Conservation (phyloP, 495 filamentous ascomycete species). For the Xanthoparmelia taractica region DNA sequence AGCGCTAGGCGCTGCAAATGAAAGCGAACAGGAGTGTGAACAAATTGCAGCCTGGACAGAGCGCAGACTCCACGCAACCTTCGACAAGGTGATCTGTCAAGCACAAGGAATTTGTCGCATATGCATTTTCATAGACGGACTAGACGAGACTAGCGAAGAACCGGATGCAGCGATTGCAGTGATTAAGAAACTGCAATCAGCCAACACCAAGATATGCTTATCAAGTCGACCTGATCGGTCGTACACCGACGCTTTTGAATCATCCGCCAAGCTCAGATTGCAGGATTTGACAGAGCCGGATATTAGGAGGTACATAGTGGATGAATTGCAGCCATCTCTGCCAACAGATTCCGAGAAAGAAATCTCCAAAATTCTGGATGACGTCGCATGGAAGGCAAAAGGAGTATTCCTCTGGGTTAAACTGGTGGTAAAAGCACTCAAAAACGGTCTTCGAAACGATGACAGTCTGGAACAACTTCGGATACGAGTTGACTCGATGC, state of each 20-base stretch:
- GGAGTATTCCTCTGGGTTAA: conserved; percentile 12
- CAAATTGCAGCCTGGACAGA: not conserved
- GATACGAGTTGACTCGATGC: not conserved
- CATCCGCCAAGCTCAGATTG: not conserved
- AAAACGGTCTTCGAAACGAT: not conserved
- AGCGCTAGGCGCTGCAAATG: not conserved
- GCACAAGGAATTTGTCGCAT: not conserved
- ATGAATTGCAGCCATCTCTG: no score
- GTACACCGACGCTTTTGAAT: not conserved
- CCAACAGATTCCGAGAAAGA: no score
- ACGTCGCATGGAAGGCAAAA: not conserved
- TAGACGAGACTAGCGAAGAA: not conserved
- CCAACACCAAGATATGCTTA: not conserved
- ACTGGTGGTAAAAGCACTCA: conserved; percentile 4
- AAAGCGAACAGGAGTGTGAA: not conserved
- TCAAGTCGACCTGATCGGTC: not conserved
- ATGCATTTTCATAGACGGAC: not conserved
- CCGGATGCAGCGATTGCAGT: not conserved
- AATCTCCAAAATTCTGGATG: not conserved
- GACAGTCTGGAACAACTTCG: conserved; percentile 2
- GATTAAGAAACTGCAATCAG: not conserved
- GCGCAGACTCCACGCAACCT: not conserved
- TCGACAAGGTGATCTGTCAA: not conserved
- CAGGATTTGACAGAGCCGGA: not conserved
- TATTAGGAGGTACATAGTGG: not conserved